Evolutionary conservation across 73 alveolate species (phyloP).

Genomic region (Blepharisma japonicum): DNA sequence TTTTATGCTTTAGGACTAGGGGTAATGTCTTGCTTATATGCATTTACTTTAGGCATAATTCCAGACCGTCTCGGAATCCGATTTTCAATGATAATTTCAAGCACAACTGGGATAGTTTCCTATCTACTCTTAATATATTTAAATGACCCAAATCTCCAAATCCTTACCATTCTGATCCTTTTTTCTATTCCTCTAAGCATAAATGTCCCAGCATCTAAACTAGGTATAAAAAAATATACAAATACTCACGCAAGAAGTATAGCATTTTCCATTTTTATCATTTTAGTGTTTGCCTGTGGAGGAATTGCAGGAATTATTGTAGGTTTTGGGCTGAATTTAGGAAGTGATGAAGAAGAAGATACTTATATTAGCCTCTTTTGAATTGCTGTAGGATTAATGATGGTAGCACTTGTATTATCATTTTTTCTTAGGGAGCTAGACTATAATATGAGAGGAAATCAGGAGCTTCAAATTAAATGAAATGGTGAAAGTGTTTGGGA

Average conservation of each 20-base stretch:
- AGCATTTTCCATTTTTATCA: conserved; percentile 1
- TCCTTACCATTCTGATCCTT: background rate
- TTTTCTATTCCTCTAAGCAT: background rate
- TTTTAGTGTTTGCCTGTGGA: background rate
- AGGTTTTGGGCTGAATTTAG: background rate
- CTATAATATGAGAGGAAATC: background rate
- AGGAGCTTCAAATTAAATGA: background rate
- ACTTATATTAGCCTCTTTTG: background rate
- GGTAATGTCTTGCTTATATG: background rate
- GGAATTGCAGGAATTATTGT: conserved; percentile 16
- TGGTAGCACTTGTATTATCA: background rate
- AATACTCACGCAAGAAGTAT: background rate
- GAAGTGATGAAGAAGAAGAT: background rate
- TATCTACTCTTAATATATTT: background rate
- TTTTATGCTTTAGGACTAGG: conserved; percentile 1
- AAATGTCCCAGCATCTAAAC: background rate
- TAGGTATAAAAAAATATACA: background rate
- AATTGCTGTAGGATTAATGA: background rate
- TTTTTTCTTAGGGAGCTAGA: background rate
- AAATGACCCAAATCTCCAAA: background rate
- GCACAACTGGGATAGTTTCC: background rate
- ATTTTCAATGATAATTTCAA: background rate
- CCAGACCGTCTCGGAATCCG: background rate
- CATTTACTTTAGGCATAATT: background rate
- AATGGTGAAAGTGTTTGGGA: conserved; percentile 15